Evolutionary conservation across 768 basidiomycete genomes (phyloP), one percentile per base, ranked within the genome.

Genomic region (Rhizopogon roseolus): DNA sequence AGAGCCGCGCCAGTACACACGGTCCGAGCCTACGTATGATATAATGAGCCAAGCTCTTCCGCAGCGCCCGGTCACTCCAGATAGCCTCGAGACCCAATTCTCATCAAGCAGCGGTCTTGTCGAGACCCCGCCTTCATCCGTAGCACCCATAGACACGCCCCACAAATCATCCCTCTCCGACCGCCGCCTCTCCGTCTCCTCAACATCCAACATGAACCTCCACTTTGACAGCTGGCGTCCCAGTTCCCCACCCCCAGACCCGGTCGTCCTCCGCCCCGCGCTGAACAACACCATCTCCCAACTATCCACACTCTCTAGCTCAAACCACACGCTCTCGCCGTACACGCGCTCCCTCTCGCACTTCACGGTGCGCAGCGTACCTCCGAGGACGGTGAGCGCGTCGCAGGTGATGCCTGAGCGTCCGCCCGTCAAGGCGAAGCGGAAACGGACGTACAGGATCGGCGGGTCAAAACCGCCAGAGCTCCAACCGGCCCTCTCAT

Each of bases 311-410:
- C 81, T 99, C 43, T 86, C 84, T 17, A 79, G 86, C 60, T 93
- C 93, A 1, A 93, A 97, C 63, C 96, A 97, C 64, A 99, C 96
- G 0, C 74, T 99, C 3, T 93, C 90, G 1, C 96, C 95, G 0
- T 98, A 96, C 68, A 97, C 95, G 6, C 84, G 93, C 51, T 85
- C 88, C 13, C 77, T 93, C 28, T 86, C 89, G 55, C 93, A 97
- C 68, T 95, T 96, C 67, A 92, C 94, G 1, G 93, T 97, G 11
- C 81, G 94, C 32, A 92, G 90, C 54, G 90, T 87, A 22, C 93
- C 93, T 0, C 89, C 86, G 17, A 74, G 82, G 34, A 64, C 66
- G 7, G 66, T 69, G 54, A 61, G 68, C 42, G 65, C 70, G 16
- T 66, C 62, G 25, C 65, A 70, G 10, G 61, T 60, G 6, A 59